Base-by-base conservation (phyloP, 2,329 filamentous ascomycete species). In the Amylocarpus encephaloides region DNA sequence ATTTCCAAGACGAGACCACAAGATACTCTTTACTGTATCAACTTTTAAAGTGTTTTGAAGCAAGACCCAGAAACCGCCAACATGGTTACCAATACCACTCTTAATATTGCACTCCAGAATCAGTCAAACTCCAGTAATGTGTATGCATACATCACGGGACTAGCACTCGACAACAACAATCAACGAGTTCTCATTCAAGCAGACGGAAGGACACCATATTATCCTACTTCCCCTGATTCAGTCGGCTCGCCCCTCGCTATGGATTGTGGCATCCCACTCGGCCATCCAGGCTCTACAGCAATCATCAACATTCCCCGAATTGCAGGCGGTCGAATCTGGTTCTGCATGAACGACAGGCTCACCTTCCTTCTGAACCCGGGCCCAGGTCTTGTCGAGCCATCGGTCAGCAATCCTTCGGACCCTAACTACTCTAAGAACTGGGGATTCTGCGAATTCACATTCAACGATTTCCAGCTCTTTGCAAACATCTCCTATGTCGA, bases 401-500 rank as follows among this genome's bases (percentile, higher is more conserved):
- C 82, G 9, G 80, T 84, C 22, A 84, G 79, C 30, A 90, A 90
- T 65, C 65, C 73, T 0, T 66, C 73, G 0, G 84, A 88, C 60
- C 67, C 74, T 2, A 87, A 86, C 64, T 80, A 81, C 62, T 69
- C 76, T 33, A 68, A 77, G 41, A 68, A 73, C 51, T 88, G 83
- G 83, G 77, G 74, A 26, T 88, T 87, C 63, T 80, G 76, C 69
- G 84, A 88, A 67, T 82, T 86, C 59, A 85, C 82, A 13, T 85
- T 77, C 67, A 85, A 85, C 66, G 59, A 67, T 33, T 61, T 65
- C 30, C 73, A 85, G 65, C 68, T 86, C 5, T 87, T 79, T 62
- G 80, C 78, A 59, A 86, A 86, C 59, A 82, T 91, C 59, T 80
- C 75, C 54, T 84, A 85, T 64, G 87, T 91, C 47, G 86, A 91